Evolutionary conservation across 1,284 basidiomycete species (phyloP).

Genomic region (Cystobasidium sp.): DNA sequence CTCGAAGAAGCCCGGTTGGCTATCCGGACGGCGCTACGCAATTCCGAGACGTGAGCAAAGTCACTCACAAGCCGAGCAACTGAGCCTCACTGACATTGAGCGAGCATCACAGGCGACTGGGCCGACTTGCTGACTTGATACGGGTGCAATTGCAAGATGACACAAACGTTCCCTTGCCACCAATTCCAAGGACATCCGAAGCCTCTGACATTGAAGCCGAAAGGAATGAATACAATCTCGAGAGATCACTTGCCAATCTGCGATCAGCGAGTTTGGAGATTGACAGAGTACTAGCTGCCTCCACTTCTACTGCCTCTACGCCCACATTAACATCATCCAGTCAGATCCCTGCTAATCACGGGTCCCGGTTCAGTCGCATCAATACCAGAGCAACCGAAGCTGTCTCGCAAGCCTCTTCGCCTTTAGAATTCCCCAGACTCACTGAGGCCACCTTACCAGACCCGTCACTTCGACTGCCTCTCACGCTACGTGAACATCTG

Average conservation of each 20-base stretch:
- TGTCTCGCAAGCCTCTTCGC: no score
- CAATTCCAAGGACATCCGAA: neutral
- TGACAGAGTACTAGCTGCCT: slow-evolving; percentile 23
- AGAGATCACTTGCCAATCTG: slow-evolving; percentile 27
- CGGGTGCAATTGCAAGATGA: slow-evolving; percentile 10
- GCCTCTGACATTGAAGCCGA: neutral
- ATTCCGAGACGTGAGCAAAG: slow-evolving; percentile 30
- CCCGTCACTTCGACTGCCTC: no score
- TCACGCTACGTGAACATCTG: neutral
- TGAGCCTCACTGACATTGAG: no score
- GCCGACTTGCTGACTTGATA: slow-evolving; percentile 20
- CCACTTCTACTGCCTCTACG: neutral
- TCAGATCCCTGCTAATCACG: no score
- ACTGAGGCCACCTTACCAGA: no score
- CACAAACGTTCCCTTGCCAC: neutral
- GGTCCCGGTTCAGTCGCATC: no score
- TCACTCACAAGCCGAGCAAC: neutral
- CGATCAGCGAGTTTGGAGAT: slow-evolving; percentile 35
- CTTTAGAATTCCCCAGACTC: no score
- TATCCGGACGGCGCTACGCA: slow-evolving; percentile 21
- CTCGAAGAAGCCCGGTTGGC: slow-evolving; percentile 33
- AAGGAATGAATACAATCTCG: slow-evolving; percentile 16
- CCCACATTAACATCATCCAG: no score
- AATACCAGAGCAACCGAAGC: no score
- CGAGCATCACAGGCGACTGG: slow-evolving; percentile 7